phyloP scores from a whole-genome alignment of 805 yeast genomes.

The Cyberlindnera galapagoensis region DNA sequence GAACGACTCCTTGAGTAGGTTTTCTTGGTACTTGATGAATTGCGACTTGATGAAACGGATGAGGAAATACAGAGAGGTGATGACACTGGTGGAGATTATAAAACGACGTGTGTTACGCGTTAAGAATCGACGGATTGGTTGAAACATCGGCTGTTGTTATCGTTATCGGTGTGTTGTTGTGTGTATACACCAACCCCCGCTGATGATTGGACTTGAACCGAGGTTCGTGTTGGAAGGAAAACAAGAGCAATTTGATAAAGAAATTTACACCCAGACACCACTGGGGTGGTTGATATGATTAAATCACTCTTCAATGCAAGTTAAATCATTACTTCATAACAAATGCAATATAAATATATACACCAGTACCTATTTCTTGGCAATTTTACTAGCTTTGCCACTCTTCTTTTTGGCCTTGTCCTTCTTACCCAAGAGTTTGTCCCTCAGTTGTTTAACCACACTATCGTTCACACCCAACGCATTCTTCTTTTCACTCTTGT shows the following conservation, averaged over 20 bases:
- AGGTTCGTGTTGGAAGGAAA: too few relatives aligned
- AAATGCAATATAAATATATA: too few relatives aligned
- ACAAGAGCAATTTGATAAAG: too few relatives aligned
- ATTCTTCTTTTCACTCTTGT: constrained; percentile 5
- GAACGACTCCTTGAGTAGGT: constrained; percentile 48
- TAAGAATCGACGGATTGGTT: constrained; percentile 25
- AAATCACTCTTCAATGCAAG: too few relatives aligned
- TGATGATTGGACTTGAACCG: too few relatives aligned
- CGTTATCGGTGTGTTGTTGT: background rate
- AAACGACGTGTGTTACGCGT: constrained; percentile 40
- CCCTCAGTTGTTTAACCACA: too few relatives aligned
- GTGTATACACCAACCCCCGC: too few relatives aligned
- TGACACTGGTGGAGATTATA: constrained; percentile 27
- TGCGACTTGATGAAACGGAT: constrained; percentile 37
- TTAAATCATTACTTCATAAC: too few relatives aligned
- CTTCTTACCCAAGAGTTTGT: too few relatives aligned
- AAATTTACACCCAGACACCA: too few relatives aligned
- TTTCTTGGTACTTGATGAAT: constrained; percentile 43
- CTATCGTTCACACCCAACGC: too few relatives aligned
- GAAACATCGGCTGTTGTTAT: constrained; percentile 18
- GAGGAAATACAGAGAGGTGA: constrained; percentile 39
- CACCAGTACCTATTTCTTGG: constrained; percentile 3
- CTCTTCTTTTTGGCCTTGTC: constrained; percentile 6
- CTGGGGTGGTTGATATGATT: too few relatives aligned
- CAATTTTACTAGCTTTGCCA: constrained; percentile 1